phyloP scores from a whole-genome alignment of 371 early-diverging fungal species.

The Mucor lusitanicus region DNA sequence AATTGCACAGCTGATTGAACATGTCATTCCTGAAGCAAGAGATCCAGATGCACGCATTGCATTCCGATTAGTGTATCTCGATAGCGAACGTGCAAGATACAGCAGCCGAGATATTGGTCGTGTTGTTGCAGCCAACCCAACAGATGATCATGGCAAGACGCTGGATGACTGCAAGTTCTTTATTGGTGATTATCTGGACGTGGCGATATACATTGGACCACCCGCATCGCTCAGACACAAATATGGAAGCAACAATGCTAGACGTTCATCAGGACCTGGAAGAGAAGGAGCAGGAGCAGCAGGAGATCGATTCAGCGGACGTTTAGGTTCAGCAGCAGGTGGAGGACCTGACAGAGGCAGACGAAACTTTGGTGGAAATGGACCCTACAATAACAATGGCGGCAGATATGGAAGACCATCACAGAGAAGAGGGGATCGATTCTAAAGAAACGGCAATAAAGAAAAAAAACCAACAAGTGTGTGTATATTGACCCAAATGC shows the following conservation, averaged over 20 bases:
- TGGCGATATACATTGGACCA: constrained; percentile 55
- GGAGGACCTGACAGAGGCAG: constrained; percentile 8
- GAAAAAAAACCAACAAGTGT: not conserved
- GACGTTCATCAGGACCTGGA: constrained; percentile 3
- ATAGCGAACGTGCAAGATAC: constrained; percentile 45
- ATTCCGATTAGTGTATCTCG: constrained; percentile 58
- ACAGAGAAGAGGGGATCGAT: constrained; percentile 18
- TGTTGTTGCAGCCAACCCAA: constrained; percentile 44
- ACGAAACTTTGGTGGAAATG: constrained; percentile 6
- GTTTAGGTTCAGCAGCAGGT: not conserved
- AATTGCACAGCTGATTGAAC: constrained; percentile 60
- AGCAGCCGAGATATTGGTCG: constrained; percentile 54
- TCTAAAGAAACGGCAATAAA: constrained; percentile 2
- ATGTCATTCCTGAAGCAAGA: constrained; percentile 53
- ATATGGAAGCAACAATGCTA: not conserved
- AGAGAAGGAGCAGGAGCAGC: not conserved
- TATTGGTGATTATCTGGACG: constrained; percentile 68
- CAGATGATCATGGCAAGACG: constrained; percentile 57
- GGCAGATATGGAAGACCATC: constrained; percentile 12
- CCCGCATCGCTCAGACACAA: constrained; percentile 16
- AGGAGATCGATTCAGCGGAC: constrained; percentile 11
- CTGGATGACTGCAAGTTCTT: constrained; percentile 58
- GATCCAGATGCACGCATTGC: constrained; percentile 55
- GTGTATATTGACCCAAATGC: not conserved
- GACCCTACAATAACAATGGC: not conserved